phyloP scores from a whole-genome alignment of 2,329 filamentous ascomycete species.

The Epichloe uncinata region DNA sequence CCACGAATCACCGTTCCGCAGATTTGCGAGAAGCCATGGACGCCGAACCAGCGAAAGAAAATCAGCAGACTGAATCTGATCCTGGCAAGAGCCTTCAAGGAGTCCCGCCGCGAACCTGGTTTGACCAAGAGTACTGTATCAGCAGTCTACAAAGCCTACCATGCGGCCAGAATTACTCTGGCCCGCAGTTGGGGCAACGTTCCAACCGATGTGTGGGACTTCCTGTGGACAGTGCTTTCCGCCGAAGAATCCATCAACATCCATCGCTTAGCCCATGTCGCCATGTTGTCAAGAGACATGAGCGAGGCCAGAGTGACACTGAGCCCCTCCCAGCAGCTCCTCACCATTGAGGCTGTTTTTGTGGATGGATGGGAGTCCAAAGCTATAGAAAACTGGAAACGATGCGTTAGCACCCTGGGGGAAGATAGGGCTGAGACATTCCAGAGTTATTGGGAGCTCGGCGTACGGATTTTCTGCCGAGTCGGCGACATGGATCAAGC shows the following conservation, averaged over 20 bases:
- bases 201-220: constrained; percentile 46
- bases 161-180: constrained; percentile 30
- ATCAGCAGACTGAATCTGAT: constrained; percentile 22
- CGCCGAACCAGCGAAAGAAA: constrained; percentile 24
- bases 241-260: constrained; percentile 35
- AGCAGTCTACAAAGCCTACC: constrained; percentile 37
- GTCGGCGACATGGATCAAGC: constrained; percentile 46
- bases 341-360: constrained; percentile 57
- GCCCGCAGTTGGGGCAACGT: constrained; percentile 37
- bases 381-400: constrained; percentile 52
- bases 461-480: constrained; percentile 49
- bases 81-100: constrained; percentile 16
- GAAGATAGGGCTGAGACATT: constrained; percentile 30
- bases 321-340: constrained; percentile 43
- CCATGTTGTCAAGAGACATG: constrained; percentile 53
- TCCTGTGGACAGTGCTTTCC: constrained; percentile 52
- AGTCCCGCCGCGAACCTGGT: constrained; percentile 15
- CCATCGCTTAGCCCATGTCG: constrained; percentile 47
- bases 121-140: constrained; percentile 23
- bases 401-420: constrained; percentile 40
- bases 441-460: constrained; percentile 48
- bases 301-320: constrained; percentile 42
- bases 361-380: constrained; percentile 44
- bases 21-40: constrained; percentile 24
- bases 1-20: constrained; percentile 17